Conservation (phyloP, 2,329 filamentous ascomycete genomes). For the Curvularia spicifera region DNA sequence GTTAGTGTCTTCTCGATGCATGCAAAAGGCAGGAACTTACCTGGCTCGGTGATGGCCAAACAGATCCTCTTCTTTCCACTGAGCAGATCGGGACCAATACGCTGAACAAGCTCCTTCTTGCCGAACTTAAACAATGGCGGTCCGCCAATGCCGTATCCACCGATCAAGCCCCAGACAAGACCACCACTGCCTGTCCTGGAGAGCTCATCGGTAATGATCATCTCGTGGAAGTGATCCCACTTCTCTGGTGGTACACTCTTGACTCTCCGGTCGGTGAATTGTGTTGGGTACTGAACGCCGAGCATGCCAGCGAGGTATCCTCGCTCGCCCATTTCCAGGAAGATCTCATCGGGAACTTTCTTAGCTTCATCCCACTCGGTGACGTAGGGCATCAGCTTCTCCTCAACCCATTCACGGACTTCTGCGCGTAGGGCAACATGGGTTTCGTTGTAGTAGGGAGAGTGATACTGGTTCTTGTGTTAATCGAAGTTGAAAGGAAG, state of each 20-base stretch:
- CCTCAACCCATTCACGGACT: conserved; percentile 89
- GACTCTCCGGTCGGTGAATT: conserved; percentile 72
- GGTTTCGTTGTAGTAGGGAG: conserved; percentile 93
- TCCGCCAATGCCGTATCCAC: conserved; percentile 91
- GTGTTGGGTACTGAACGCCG: conserved; percentile 69
- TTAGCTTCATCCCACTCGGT: conserved; percentile 97
- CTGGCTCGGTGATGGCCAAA: conserved; percentile 89
- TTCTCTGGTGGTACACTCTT: conserved; percentile 82
- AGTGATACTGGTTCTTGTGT: conserved; percentile 73
- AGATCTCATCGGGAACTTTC: conserved; percentile 84
- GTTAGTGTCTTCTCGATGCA: conserved; percentile 14
- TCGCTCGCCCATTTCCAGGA: conserved; percentile 87
- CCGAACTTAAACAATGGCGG: conserved; percentile 93
- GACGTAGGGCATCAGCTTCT: conserved; percentile 86
- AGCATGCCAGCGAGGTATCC: conserved; percentile 72
- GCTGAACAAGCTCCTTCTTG: conserved; percentile 80
- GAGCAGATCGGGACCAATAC: conserved; percentile 86
- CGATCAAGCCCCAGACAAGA: conserved; percentile 95
- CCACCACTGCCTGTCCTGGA: conserved; percentile 87
- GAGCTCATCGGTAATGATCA: conserved; percentile 93
- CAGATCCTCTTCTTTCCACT: conserved; percentile 96
- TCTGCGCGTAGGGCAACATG: conserved; percentile 91
- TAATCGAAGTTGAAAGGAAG: neutral
- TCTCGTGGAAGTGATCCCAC: conserved; percentile 98
- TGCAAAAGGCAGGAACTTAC: conserved; percentile 25